Conservation (phyloP, 345 rosid species). For the Pistacia vera region DNA sequence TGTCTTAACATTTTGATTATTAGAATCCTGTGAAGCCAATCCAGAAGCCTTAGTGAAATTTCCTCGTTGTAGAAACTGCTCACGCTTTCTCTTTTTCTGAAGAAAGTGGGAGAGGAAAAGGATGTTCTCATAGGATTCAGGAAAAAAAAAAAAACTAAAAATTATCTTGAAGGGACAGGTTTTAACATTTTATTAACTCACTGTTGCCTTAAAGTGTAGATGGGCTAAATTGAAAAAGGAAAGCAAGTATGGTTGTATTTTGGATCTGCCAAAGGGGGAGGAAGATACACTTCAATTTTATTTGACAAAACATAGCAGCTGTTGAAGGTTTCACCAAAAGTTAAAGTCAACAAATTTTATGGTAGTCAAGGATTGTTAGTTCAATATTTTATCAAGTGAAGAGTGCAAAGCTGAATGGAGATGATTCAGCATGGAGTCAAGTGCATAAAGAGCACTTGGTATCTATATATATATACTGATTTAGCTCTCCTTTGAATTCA, state of each 20-base stretch:
- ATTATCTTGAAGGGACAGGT: not conserved
- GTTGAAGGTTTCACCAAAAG: not conserved
- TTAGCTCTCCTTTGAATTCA: not conserved
- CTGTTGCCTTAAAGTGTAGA: not conserved
- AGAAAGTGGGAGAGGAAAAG: constrained; percentile 24
- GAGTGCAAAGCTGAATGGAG: not conserved
- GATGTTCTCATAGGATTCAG: not conserved
- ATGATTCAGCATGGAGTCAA: not conserved
- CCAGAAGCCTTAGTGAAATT: constrained; percentile 20
- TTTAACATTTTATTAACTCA: not conserved
- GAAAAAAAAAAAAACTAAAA: not conserved
- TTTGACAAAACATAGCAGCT: not conserved
- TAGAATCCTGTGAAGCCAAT: constrained; percentile 21
- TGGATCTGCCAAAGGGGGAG: not conserved
- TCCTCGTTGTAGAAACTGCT: constrained; percentile 16
- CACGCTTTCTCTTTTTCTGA: constrained; percentile 47
- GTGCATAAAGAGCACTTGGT: too few species aligned
- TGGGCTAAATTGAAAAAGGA: not conserved
- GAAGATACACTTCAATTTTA: not conserved
- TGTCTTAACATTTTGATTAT: constrained; percentile 24
- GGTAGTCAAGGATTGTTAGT: not conserved
- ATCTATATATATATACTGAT: not conserved
- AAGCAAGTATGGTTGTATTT: not conserved
- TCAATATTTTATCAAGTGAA: not conserved
- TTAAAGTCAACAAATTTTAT: not conserved